These are phyloP conservation scores for Sporothrix pallida DNA, from an alignment of 2,329 filamentous ascomycete species.

Conservation along the genomic window DNA sequence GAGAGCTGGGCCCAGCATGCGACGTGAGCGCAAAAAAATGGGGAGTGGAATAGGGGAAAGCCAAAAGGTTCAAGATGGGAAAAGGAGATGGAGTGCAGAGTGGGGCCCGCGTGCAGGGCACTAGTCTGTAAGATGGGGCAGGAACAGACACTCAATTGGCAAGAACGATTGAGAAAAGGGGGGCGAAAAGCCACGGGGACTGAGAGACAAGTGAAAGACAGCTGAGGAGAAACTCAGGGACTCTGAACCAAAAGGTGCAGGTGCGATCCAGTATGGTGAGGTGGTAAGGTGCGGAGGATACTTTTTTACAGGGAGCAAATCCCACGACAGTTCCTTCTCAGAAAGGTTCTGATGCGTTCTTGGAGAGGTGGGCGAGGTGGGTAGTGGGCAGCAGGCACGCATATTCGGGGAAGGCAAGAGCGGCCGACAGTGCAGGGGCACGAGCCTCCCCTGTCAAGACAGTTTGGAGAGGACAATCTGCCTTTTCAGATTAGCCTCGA, in stretches of 20 bases:
- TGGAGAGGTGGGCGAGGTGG: background rate
- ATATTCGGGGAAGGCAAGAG: slow-evolving; percentile 3
- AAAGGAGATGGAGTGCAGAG: slow-evolving; percentile 26
- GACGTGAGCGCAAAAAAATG: slow-evolving; percentile 28
- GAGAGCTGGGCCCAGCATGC: slow-evolving; percentile 26
- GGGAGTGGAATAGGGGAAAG: slow-evolving; percentile 29
- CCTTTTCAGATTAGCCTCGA: slow-evolving; percentile 18
- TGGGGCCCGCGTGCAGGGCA: slow-evolving; percentile 12
- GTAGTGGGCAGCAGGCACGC: slow-evolving; percentile 1
- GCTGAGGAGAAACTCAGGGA: slow-evolving; percentile 15
- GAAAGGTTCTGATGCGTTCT: slow-evolving; percentile 2
- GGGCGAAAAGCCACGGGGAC: slow-evolving; percentile 7
- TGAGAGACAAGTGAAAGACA: slow-evolving; percentile 1
- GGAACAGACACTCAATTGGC: slow-evolving; percentile 13
- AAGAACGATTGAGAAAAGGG: slow-evolving; percentile 10
- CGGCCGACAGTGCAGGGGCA: slow-evolving; percentile 7
- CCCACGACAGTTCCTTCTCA: slow-evolving; percentile 1
- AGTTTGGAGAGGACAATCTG: slow-evolving; percentile 1
- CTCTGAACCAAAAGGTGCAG: background rate
- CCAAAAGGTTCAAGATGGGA: slow-evolving; percentile 10
- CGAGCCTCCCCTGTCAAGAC: background rate
- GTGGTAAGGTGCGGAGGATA: background rate
- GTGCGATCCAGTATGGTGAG: slow-evolving; percentile 4
- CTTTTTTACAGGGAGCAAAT: background rate
- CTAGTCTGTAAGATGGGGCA: slow-evolving; percentile 15